Percentiles rank a stretch among this genome's conserved stretches.
Conservation (phyloP, 129 eudicot species). For the Dittrichia graveolens region DNA sequence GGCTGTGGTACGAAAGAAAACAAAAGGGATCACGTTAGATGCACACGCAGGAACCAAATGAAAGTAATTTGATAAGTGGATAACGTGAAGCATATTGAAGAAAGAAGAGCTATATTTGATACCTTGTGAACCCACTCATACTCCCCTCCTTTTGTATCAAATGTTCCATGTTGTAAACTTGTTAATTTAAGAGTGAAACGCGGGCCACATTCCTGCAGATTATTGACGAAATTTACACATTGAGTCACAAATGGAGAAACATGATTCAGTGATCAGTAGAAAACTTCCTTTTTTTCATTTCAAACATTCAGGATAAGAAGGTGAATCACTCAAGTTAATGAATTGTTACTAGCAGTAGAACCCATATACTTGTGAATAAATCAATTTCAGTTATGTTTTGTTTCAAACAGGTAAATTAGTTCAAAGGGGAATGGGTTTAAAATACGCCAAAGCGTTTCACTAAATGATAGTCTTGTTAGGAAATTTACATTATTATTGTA, state of each 20-base stretch:
- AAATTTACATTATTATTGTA: neutral
- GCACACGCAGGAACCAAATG: neutral
- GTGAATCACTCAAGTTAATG: neutral
- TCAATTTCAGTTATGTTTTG: no score
- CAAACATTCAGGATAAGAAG: neutral
- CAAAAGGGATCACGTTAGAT: neutral
- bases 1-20: slow-evolving; percentile 45
- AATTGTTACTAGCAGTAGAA: neutral
- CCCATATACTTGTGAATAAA: no score
- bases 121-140: slow-evolving; percentile 98
- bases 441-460: neutral
- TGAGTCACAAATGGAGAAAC: neutral
- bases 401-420: no score
- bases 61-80: neutral
- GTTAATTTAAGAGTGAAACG: slow-evolving; percentile 73
- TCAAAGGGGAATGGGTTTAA: neutral
- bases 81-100: neutral
- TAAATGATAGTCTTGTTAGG: neutral
- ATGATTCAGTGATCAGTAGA: neutral
- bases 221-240: neutral
- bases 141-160: slow-evolving; percentile 94
- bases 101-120: slow-evolving; percentile 17
- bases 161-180: slow-evolving; percentile 90
- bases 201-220: slow-evolving; percentile 91
- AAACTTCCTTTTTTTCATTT: neutral